These are phyloP conservation scores for Cyathus striatus DNA, from an alignment of 768 basidiomycete species.

Conservation along the genomic window DNA sequence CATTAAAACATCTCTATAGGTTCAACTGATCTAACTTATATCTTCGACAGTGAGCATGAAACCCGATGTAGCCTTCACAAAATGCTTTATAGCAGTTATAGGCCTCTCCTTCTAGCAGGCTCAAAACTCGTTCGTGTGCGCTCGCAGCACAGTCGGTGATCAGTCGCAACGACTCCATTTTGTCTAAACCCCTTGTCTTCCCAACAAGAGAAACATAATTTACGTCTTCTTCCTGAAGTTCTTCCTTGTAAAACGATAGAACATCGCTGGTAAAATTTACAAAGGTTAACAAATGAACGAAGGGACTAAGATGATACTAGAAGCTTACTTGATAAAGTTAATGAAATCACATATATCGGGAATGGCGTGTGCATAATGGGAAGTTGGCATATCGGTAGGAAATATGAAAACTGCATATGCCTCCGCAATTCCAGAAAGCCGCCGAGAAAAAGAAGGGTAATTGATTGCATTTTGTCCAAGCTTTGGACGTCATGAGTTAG, in stretches of 20 bases:
- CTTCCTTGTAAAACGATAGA: constrained; percentile 38
- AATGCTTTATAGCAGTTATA: constrained; percentile 11
- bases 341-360: not conserved
- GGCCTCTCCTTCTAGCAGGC: constrained; percentile 14
- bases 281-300: not conserved
- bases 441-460: constrained; percentile 16
- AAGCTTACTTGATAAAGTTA: not conserved
- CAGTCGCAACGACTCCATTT: constrained; percentile 16
- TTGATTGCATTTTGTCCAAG: constrained; percentile 6
- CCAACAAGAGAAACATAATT: constrained; percentile 30
- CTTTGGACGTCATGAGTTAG: constrained; percentile 1
- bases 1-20: not conserved
- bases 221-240: constrained; percentile 23
- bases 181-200: constrained; percentile 12
- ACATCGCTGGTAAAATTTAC: constrained; percentile 25
- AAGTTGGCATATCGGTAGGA: constrained; percentile 20
- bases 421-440: constrained; percentile 27
- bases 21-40: constrained; percentile 8
- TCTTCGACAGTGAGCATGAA: constrained; percentile 17
- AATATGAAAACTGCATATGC: constrained; percentile 31
- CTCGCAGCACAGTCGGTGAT: constrained; percentile 19
- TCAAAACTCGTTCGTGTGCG: constrained; percentile 14
- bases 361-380: constrained; percentile 14
- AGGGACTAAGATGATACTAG: not conserved
- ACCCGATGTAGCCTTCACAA: constrained; percentile 17